A percentile compares a stretch with the other conserved stretches of the same genome.
phyloP scores from a whole-genome alignment of 495 filamentous ascomycete species.

The Penicillium pulvis region DNA sequence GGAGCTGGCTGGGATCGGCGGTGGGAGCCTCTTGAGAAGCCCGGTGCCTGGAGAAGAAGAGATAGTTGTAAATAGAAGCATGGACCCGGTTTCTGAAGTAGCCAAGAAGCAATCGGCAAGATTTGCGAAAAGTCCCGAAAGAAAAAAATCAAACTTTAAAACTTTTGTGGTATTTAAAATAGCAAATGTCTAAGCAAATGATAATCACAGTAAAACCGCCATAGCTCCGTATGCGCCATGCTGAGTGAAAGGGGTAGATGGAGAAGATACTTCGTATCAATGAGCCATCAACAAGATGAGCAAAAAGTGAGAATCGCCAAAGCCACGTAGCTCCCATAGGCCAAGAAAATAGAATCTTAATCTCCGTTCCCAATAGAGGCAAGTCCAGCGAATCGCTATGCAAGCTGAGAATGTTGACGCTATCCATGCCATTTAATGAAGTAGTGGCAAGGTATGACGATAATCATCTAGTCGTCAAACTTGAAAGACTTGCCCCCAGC shows the following conservation, averaged over 20 bases:
- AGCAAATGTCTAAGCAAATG: slow-evolving; percentile 19
- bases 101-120: background rate
- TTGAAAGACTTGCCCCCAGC: slow-evolving; percentile 70
- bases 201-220: slow-evolving; percentile 17
- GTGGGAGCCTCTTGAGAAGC: slow-evolving; percentile 34
- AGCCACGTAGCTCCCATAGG: background rate
- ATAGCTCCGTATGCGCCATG: slow-evolving; percentile 35
- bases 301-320: background rate
- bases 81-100: background rate
- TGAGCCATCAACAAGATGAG: background rate
- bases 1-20: slow-evolving; percentile 43
- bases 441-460: background rate
- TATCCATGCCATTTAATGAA: background rate
- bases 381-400: background rate
- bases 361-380: background rate
- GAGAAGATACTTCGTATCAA: background rate
- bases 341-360: background rate
- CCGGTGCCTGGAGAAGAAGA: slow-evolving; percentile 39
- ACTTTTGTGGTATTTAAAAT: slow-evolving; percentile 27
- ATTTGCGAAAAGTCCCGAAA: background rate
- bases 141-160: background rate
- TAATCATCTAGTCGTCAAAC: slow-evolving; percentile 70
- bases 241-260: slow-evolving; percentile 21
- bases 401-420: background rate
- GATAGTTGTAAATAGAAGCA: slow-evolving; percentile 9